phyloP scores from a whole-genome alignment of 2,329 filamentous ascomycete species.

The Microdochium paspali region DNA sequence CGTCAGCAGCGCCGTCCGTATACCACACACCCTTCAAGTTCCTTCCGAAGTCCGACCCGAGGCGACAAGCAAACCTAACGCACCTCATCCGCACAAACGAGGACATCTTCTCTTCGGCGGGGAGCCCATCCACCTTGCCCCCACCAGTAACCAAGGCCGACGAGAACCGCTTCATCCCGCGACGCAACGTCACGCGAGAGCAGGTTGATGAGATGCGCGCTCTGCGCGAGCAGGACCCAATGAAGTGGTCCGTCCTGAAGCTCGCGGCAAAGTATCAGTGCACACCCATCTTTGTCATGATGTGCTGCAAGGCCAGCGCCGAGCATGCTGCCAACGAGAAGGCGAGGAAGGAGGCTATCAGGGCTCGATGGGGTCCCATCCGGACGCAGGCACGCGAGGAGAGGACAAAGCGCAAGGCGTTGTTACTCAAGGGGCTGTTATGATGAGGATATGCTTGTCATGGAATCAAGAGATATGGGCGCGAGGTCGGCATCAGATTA shows the following conservation, averaged over 20 bases:
- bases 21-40: constrained; percentile 59
- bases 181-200: constrained; percentile 42
- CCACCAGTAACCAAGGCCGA: constrained; percentile 14
- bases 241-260: constrained; percentile 41
- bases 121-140: constrained; percentile 16
- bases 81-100: constrained; percentile 12
- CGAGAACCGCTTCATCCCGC: constrained; percentile 4
- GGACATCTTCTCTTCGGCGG: constrained; percentile 1
- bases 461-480: no score
- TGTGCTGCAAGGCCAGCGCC: constrained; percentile 39
- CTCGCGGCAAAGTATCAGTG: constrained; percentile 48
- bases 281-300: constrained; percentile 46
- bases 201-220: constrained; percentile 52
- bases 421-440: constrained; percentile 42
- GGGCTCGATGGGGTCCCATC: constrained; percentile 48
- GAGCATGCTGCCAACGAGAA: constrained; percentile 37
- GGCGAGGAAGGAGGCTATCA: constrained; percentile 35
- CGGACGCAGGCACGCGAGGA: constrained; percentile 46
- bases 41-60: constrained; percentile 47
- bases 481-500: no score
- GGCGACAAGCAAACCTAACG: constrained; percentile 37
- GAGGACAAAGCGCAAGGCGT: constrained; percentile 38
- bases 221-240: constrained; percentile 42
- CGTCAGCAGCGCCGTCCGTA: constrained; percentile 44
- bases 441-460: no score